Base-by-base conservation (phyloP, 345 rosid genomes). In the Iberis pinnata region DNA sequence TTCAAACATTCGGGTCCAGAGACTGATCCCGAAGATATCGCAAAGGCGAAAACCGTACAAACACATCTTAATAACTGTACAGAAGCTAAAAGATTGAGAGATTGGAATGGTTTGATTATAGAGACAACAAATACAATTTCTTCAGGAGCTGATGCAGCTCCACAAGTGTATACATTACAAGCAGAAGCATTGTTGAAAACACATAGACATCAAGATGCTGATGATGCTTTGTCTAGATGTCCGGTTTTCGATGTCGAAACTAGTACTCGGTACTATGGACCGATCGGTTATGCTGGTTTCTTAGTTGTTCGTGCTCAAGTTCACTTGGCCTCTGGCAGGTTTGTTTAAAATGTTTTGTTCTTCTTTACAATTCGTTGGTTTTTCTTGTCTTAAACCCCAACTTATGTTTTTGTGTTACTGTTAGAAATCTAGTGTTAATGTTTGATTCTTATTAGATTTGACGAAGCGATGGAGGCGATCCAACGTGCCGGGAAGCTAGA, bases 321-420 rank as follows among this genome's bases (percentile, higher is more conserved):
- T 46, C 77, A 88, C 75, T 60, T 88, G 69, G 94, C 86, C 1
- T 56, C 59, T 14, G 98, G 98, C 74, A 90, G 98, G 98, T 87
- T 56, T 29, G 88, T 67, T 16, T 20, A 22, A n/a, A n/a, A n/a
- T n/a, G n/a, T n/a, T n/a, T n/a, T 53, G 1, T 38, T 36, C 13
- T 39, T 37, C 31, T 27, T 18, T 36, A 18, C 16, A 15, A n/a
- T 3, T 33, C n/a, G 22, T 63, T 46, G 16, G 13, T 11, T 55
- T 27, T 8, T 27, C 9, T 14, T 40, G 12, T n/a, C n/a, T n/a
- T n/a, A 17, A 19, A 43, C 10, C 15, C 26, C 2, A 5, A 27
- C 20, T 43, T 19, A 18, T 47, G 56, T 60, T 38, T 24, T 3
- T 20, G 24, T 35, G 10, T 33, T 5, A 19, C 12, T 38, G 40